Conservation (phyloP, 805 yeast species). For the Myxozyma kluyveri region DNA sequence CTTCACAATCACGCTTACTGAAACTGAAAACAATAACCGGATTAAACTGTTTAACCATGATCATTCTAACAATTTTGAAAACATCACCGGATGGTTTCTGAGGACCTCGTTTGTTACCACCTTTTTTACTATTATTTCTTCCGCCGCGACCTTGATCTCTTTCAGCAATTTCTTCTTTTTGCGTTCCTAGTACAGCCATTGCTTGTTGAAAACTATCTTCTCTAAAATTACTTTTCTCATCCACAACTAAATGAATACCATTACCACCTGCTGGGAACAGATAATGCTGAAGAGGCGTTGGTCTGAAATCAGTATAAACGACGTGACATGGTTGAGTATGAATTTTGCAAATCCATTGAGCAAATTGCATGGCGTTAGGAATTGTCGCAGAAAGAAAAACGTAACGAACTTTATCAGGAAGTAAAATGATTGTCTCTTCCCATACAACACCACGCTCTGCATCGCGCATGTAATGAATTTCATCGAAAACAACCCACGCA, state of each 20-base stretch:
- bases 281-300: conserved; percentile 97
- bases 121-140: not conserved
- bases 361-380: conserved; percentile 51
- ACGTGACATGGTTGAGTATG: conserved; percentile 97
- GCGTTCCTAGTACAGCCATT: conserved; percentile 91
- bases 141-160: not conserved
- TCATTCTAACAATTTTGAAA: conserved; percentile 90
- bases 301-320: conserved; percentile 97
- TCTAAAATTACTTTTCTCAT: conserved; percentile 91
- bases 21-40: conserved; percentile 99
- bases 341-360: conserved; percentile 93
- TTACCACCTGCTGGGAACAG: conserved; percentile 98
- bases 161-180: conserved; percentile 55
- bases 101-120: conserved; percentile 62
- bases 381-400: conserved; percentile 54
- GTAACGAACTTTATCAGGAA: conserved; percentile 94
- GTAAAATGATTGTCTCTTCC: conserved; percentile 95
- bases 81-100: conserved; percentile 59
- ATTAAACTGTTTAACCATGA: conserved; percentile 91
- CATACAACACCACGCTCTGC: conserved; percentile 98
- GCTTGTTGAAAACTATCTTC: conserved; percentile 99
- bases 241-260: conserved; percentile 96
- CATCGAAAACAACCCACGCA: conserved; percentile 98
- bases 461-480: conserved; percentile 98
- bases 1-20: conserved; percentile 94